Percentiles rank a stretch among this genome's conserved stretches.
These are phyloP conservation scores for Ceratocystis smalleyi DNA, from an alignment of 2,329 filamentous ascomycete species.

Conservation along the genomic window DNA sequence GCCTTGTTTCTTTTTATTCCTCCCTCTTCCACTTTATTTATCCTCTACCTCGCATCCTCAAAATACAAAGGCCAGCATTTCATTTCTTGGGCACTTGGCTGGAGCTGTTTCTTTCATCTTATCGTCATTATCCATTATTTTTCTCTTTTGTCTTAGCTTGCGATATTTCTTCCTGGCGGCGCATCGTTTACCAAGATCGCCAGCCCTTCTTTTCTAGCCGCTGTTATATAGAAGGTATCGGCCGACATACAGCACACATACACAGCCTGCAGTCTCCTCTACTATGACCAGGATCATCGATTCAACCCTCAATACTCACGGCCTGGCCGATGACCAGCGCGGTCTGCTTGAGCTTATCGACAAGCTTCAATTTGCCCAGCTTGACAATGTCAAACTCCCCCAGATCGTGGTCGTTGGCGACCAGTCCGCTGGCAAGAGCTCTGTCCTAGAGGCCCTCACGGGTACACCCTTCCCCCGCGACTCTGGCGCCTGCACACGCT, in stretches of 20 bases:
- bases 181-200: background rate
- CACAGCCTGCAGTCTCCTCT: background rate
- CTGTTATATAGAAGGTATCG: background rate
- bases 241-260: background rate
- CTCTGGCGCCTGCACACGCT: slow-evolving; percentile 45
- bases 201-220: background rate
- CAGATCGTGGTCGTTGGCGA: slow-evolving; percentile 51
- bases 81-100: background rate
- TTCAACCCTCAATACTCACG: slow-evolving; percentile 33
- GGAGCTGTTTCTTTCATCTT: background rate
- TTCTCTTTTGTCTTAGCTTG: background rate
- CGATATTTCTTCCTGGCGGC: background rate
- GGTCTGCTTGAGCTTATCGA: slow-evolving; percentile 42
- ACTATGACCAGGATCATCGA: slow-evolving; percentile 25
- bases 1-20: background rate
- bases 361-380: slow-evolving; percentile 36
- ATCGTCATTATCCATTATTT: background rate
- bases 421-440: slow-evolving; percentile 49
- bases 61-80: slow-evolving; percentile 5
- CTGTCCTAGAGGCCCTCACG: slow-evolving; percentile 47
- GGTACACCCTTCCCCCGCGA: slow-evolving; percentile 45
- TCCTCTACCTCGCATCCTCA: background rate
- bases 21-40: background rate
- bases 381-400: slow-evolving; percentile 39
- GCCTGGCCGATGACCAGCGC: slow-evolving; percentile 39